phyloP scores from a whole-genome alignment of 768 basidiomycete genomes.

The Lentinula lateritia region DNA sequence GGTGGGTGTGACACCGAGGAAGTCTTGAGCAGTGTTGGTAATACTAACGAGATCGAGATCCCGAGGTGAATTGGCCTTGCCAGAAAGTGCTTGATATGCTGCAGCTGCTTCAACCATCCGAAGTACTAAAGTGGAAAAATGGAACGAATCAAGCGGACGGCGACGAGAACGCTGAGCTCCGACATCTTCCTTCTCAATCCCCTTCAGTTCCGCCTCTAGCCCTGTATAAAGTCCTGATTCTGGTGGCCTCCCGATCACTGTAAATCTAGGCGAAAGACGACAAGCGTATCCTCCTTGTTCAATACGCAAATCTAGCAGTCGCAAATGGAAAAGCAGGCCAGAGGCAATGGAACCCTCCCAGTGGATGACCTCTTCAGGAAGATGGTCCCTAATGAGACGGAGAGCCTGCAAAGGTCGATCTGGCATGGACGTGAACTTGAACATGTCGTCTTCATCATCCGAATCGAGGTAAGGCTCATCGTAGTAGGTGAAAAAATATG shows the following conservation, averaged over 20 bases:
- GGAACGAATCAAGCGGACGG: background rate
- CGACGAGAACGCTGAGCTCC: background rate
- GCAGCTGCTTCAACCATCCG: conserved; percentile 6
- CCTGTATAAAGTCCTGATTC: no score
- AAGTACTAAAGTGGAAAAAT: conserved; percentile 5
- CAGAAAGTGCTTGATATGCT: background rate
- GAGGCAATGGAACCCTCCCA: conserved; percentile 1
- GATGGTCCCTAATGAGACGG: conserved; percentile 1
- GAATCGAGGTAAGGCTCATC: background rate
- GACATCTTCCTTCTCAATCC: background rate
- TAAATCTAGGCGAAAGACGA: background rate
- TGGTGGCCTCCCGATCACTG: background rate
- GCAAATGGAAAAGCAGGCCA: background rate
- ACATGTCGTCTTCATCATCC: background rate
- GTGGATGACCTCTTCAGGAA: background rate
- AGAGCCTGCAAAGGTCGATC: background rate
- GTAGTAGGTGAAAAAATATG: background rate
- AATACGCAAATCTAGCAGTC: background rate
- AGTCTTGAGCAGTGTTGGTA: conserved; percentile 4
- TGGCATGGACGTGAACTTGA: background rate
- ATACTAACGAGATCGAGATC: background rate
- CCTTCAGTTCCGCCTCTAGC: conserved; percentile 1
- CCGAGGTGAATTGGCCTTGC: background rate
- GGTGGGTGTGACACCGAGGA: conserved; percentile 3
- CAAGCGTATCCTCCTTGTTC: conserved; percentile 1